Base-by-base conservation (phyloP, 2,329 filamentous ascomycete species). In the Cercospora sojina region DNA sequence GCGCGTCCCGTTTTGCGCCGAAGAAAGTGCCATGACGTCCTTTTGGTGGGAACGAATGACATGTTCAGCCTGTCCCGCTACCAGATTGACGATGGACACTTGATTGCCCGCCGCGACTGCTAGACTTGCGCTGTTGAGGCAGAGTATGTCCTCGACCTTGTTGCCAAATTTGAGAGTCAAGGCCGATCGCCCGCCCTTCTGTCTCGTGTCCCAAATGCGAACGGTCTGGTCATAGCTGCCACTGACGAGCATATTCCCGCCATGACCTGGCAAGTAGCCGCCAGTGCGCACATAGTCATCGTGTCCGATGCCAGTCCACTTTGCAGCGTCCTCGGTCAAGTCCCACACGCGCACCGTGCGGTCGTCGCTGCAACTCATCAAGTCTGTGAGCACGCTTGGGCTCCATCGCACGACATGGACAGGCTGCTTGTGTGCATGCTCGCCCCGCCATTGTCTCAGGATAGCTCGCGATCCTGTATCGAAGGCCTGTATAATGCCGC, bases 101-200 rank as follows among this genome's bases (percentile, higher is more conserved):
- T 91, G 87, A 75, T 91, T 96, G 65, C 91, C 93, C 18, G 93
- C 88, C 2, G 94, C 88, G 12, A 93, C 93, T 35, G 97, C 85
- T 25, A 99, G 83, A 3, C 91, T 93, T 4, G 93, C 97, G 57
- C 92, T 93, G 1, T 91, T 91, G 8, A 91, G 89, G 80, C 94
- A 89, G 4, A 98, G 83, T n/a, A 99, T 90, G 60, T 88, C 85
- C 79, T 99, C 95, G 23, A 99, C 86, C 1, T 94, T 90, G 16
- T 91, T 91, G n/a, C 88, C 86, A 81, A 97, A 93, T 83, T 96
- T 95, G 83, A 99, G 98, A 0, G 91, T 92, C 90, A 99, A 95
- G 70, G 93, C 92, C 6, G 89, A 83, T 79, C 84, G 74, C 80
- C 84, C 75, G 78, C 87, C 79, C 32, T 88, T 87, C 38, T 89